phyloP scores from a whole-genome alignment of 2,329 filamentous ascomycete species.

The Cercospora sojina region DNA sequence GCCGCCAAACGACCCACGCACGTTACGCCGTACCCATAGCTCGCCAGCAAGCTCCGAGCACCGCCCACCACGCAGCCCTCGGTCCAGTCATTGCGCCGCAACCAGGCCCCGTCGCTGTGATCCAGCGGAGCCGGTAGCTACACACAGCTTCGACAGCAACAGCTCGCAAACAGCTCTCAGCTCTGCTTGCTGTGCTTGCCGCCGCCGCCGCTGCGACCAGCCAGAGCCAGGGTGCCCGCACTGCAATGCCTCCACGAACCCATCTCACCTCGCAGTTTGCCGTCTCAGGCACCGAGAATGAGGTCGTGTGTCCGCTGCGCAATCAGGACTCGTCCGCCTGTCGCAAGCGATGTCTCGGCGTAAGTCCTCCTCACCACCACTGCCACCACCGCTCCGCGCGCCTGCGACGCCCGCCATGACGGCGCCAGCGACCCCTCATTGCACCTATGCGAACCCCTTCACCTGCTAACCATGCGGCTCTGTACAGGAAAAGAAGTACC shows the following conservation, averaged over 20 bases:
- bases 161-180: constrained; percentile 12
- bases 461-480: constrained; percentile 35
- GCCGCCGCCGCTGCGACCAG: neutral
- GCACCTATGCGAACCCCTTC: neutral
- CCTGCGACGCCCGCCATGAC: neutral
- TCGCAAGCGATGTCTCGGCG: constrained; percentile 95
- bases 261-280: constrained; percentile 58
- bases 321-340: constrained; percentile 97
- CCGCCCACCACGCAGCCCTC: constrained; percentile 8
- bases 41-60: constrained; percentile 3
- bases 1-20: neutral
- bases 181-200: constrained; percentile 8
- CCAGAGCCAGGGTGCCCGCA: constrained; percentile 16
- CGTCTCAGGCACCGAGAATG: constrained; percentile 86
- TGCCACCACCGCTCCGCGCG: constrained; percentile 1
- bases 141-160: constrained; percentile 5
- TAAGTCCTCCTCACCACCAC: constrained; percentile 59
- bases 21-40: constrained; percentile 5
- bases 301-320: constrained; percentile 92
- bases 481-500: constrained; percentile 83
- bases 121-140: constrained; percentile 3
- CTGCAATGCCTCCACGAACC: constrained; percentile 17
- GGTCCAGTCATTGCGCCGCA: constrained; percentile 6
- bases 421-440: neutral
- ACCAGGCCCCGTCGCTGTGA: neutral